These are phyloP conservation scores for Bolboschoenus planiculmis DNA, from an alignment of 176 grass and related monocot species.

Conservation along the genomic window DNA sequence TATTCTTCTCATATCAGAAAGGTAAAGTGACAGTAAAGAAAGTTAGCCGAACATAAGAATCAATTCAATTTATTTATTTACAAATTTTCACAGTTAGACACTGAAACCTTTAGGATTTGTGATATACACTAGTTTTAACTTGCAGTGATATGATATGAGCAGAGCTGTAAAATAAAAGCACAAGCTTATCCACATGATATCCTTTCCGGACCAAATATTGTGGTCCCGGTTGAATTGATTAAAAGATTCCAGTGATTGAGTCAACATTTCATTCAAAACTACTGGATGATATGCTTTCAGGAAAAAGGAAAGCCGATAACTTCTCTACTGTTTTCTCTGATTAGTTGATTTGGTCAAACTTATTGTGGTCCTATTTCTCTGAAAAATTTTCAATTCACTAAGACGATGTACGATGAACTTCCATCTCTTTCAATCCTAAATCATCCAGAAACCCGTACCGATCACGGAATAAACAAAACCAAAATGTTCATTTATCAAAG, in stretches of 20 bases:
- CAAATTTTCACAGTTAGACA: background rate
- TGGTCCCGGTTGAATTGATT: background rate
- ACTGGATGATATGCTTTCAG: background rate
- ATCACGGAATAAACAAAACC: background rate
- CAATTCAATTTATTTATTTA: too few species aligned
- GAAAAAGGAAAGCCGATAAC: background rate
- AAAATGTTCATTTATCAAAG: background rate
- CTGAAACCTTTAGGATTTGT: background rate
- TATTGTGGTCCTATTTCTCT: background rate
- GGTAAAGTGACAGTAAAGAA: background rate
- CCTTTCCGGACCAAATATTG: background rate
- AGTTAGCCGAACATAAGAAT: too few species aligned
- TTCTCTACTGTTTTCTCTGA: background rate
- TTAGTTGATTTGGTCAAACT: background rate
- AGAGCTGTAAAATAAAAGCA: background rate
- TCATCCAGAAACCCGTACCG: background rate
- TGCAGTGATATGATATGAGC: background rate
- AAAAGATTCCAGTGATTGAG: constrained; percentile 8
- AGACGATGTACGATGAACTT: background rate
- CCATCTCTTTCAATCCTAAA: background rate
- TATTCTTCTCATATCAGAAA: background rate
- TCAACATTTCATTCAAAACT: background rate
- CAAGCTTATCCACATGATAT: background rate
- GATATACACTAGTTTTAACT: background rate
- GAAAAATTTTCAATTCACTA: background rate